phyloP scores from a whole-genome alignment of 495 filamentous ascomycete species.

The Aspergillus wentii region DNA sequence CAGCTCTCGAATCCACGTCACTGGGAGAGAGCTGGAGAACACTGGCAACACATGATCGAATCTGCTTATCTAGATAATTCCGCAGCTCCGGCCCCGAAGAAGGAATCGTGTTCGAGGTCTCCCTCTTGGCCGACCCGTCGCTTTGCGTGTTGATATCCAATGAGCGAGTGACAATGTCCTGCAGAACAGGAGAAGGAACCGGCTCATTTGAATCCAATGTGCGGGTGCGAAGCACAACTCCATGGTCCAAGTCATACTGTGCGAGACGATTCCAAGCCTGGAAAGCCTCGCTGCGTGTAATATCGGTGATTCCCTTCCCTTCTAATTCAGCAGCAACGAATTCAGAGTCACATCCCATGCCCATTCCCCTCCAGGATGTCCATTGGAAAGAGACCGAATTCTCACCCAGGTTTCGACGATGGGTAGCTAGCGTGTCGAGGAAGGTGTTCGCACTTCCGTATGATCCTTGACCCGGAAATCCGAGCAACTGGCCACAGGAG shows the following conservation, averaged over 20 bases:
- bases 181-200: conserved; percentile 20
- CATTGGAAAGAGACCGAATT: conserved; percentile 33
- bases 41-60: conserved; percentile 14
- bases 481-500: conserved; percentile 24
- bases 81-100: conserved; percentile 11
- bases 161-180: conserved; percentile 25
- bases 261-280: conserved; percentile 30
- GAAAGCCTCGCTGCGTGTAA: conserved; percentile 35
- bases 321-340: conserved; percentile 32
- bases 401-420: conserved; percentile 23
- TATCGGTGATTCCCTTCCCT: conserved; percentile 33
- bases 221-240: conserved; percentile 24
- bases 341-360: conserved; percentile 30
- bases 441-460: conserved; percentile 31
- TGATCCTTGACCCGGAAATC: conserved; percentile 21
- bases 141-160: no score
- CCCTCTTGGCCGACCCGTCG: not conserved
- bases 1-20: conserved; percentile 26
- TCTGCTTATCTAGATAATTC: conserved; percentile 12
- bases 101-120: conserved; percentile 4
- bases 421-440: conserved; percentile 22
- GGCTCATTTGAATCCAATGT: conserved; percentile 17
- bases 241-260: conserved; percentile 28
- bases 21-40: conserved; percentile 16
- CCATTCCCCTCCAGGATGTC: conserved; percentile 37